Conservation (phyloP, 805 yeast genomes). For the Candida taoyuanica region DNA sequence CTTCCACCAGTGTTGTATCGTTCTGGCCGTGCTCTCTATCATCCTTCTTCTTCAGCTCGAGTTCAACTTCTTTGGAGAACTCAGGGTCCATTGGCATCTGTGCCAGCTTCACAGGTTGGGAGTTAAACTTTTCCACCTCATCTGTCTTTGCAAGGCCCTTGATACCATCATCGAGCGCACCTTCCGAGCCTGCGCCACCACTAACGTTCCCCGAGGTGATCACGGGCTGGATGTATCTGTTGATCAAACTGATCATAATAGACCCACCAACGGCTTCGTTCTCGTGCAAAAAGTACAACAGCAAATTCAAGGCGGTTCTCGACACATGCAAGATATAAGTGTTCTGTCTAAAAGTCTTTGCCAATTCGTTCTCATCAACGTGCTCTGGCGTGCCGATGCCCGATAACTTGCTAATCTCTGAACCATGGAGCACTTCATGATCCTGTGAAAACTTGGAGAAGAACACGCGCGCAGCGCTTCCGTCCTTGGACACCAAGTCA, state of each 20-base stretch:
- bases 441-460: slow-evolving; percentile 71
- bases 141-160: slow-evolving; percentile 28
- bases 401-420: slow-evolving; percentile 66
- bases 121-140: slow-evolving; percentile 58
- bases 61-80: slow-evolving; percentile 75
- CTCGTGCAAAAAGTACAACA: slow-evolving; percentile 84
- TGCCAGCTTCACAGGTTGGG: slow-evolving; percentile 75
- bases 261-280: slow-evolving; percentile 92
- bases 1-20: slow-evolving; percentile 50
- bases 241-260: slow-evolving; percentile 75
- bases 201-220: slow-evolving; percentile 41
- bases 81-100: slow-evolving; percentile 83
- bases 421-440: slow-evolving; percentile 70
- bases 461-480: slow-evolving; percentile 63
- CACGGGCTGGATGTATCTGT: slow-evolving; percentile 65
- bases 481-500: slow-evolving; percentile 65
- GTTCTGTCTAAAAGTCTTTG: slow-evolving; percentile 66
- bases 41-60: slow-evolving; percentile 78
- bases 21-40: slow-evolving; percentile 42
- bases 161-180: slow-evolving; percentile 36
- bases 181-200: slow-evolving; percentile 26
- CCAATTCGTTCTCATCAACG: slow-evolving; percentile 74
- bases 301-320: slow-evolving; percentile 76
- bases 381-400: slow-evolving; percentile 79
- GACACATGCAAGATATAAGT: slow-evolving; percentile 75